Evolutionary conservation across 805 yeast species (phyloP), one percentile per base, ranked within the genome.

Genomic region (Ogataea philodendri): DNA sequence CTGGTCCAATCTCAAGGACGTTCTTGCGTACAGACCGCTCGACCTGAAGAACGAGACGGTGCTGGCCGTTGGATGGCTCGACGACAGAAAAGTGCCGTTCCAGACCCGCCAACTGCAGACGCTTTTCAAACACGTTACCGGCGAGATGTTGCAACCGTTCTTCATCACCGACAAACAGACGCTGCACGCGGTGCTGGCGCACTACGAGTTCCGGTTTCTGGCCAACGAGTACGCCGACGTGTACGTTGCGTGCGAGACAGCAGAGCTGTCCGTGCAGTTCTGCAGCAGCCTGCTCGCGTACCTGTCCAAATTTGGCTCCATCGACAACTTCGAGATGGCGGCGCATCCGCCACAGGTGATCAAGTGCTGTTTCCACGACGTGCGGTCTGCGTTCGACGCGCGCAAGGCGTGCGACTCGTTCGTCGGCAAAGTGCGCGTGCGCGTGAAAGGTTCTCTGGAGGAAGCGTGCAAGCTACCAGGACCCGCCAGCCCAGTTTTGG

Each of bases 311-410:
- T 54, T 46, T 46, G 62, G 63, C 9, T 43, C 41, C 22, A 35
- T 50, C 9, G 44, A 41, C 9, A 22, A 35, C 6, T 39, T 56
- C 6, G 43, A 44, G 15, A 22, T 32, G 20, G 34, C 49, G 11
- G 27, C 34, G 0, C 26, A 35, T 10, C 9, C 35, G 6, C 28
- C 41, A 5, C 29, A 37, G 7, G 37, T 35, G 15, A 58, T 54
- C 30, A 32, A 48, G 24, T 60, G 67, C 30, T 56, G 54, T 13
- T 65, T 49, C 41, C 62, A 42, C 35, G 67, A 65, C 37, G 43
- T 63, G 15, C 51, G 68, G 25, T 51, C 62, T 13, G 55, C 68
- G 2, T 57, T 63, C 28, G 46, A 51, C 14, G 57, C 64, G 4
- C 50, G 45, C 15, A 52, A 52, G 23, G 14, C 42, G 3, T 22